A percentile compares a stretch with the other conserved stretches of the same genome.
Evolutionary conservation across 2,329 filamentous ascomycete species (phyloP).

Genomic region (Fusarium subglutinans): DNA sequence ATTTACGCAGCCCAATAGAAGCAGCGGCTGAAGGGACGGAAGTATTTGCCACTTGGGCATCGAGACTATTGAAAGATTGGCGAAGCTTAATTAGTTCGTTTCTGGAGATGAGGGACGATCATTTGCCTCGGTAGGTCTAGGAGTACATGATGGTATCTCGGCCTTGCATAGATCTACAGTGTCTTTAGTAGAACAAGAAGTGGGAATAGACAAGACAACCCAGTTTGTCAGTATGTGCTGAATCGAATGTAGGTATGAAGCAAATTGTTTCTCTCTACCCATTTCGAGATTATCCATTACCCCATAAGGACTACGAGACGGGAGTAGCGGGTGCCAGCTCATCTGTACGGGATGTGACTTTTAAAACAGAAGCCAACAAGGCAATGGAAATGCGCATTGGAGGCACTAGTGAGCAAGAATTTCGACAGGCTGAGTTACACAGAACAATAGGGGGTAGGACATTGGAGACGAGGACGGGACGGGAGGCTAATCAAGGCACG

Average conservation of each 20-base stretch:
- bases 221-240: background rate
- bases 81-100: conserved; percentile 9
- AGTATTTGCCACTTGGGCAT: conserved; percentile 33
- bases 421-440: conserved; percentile 9
- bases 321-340: conserved; percentile 19
- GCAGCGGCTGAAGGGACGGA: background rate
- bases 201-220: background rate
- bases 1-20: conserved; percentile 1
- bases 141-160: background rate
- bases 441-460: conserved; percentile 6
- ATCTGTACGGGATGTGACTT: conserved; percentile 4
- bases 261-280: background rate
- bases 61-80: conserved; percentile 29
- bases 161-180: conserved; percentile 5
- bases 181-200: background rate
- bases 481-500: conserved; percentile 24
- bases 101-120: conserved; percentile 4
- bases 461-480: conserved; percentile 20
- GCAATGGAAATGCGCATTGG: background rate
- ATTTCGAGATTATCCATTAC: background rate
- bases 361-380: conserved; percentile 7
- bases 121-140: conserved; percentile 4
- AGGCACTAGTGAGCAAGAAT: background rate
- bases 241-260: background rate
- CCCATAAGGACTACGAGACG: background rate